phyloP scores from a whole-genome alignment of 1,284 basidiomycete species.

The Gymnopus androsaceus region DNA sequence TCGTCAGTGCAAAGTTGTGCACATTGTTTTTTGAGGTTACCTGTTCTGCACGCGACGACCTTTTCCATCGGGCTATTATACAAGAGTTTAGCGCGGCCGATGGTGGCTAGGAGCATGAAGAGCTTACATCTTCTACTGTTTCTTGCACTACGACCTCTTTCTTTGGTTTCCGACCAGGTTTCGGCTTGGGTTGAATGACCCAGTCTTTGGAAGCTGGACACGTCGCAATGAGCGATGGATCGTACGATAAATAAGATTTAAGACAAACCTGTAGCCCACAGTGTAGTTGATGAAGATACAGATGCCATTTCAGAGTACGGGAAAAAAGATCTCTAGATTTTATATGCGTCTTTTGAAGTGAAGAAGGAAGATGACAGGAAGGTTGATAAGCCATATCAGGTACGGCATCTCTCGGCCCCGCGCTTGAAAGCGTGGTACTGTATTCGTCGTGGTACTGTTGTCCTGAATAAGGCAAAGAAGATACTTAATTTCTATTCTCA shows the following conservation, averaged over 20 bases:
- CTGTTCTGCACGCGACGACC: slow-evolving; percentile 78
- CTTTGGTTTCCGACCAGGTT: slow-evolving; percentile 84
- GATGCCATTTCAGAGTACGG: slow-evolving; percentile 14
- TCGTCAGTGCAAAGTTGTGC: slow-evolving; percentile 1
- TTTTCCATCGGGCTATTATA: slow-evolving; percentile 57
- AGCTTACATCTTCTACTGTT: slow-evolving; percentile 29
- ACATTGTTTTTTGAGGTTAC: slow-evolving; percentile 32
- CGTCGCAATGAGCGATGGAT: slow-evolving; percentile 7
- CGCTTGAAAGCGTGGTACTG: too few species aligned
- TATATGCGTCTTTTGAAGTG: slow-evolving; percentile 21
- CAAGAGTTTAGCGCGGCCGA: too few species aligned
- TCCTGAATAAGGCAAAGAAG: too few species aligned
- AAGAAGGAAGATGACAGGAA: slow-evolving; percentile 36
- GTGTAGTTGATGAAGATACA: slow-evolving; percentile 41
- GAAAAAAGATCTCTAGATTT: slow-evolving; percentile 12
- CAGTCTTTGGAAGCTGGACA: slow-evolving; percentile 83
- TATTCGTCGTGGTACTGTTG: too few species aligned
- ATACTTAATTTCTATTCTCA: too few species aligned
- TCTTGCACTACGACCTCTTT: slow-evolving; percentile 53
- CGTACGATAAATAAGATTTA: slow-evolving; percentile 7
- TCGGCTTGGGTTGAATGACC: slow-evolving; percentile 87
- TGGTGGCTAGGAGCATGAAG: too few species aligned
- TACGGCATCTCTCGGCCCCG: too few species aligned
- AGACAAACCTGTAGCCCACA: slow-evolving; percentile 50
- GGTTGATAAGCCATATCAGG: slow-evolving; percentile 27